Base-by-base conservation (phyloP, 768 basidiomycete species). In the Leccinum barrowsii region DNA sequence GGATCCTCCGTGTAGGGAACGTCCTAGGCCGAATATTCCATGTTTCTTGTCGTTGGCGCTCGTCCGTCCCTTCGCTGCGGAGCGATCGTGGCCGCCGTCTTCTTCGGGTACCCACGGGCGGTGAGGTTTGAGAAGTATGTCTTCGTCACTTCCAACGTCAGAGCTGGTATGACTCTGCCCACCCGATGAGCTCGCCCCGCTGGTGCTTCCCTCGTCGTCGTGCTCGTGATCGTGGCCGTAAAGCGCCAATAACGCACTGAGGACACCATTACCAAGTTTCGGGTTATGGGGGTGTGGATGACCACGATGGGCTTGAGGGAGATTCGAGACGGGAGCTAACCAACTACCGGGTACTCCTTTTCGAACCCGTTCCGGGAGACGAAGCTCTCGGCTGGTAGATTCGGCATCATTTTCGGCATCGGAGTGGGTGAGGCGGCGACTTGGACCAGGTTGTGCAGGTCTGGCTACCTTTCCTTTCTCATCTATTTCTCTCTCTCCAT, bases 241-340 rank as follows among this genome's bases (percentile, higher is more conserved):
- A 22, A 90, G 76, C 19, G 85, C 78, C 48, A 92, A 74, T 42
- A 91, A 70, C 1, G 87, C 78, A 2, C 86, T 84, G 5, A 91
- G 77, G 6, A 91, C 82, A 15, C 88, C 86, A 11, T 77, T 78
- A 0, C 76, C 79, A 4, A 68, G 60, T 5, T 63, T 56, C 28
- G 64, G 52, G 52, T 56, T 63, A 44, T 42, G 53, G 21, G 54
- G 5, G 35, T 13, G 54, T 42, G 40, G 51, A 22, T 58, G 50
- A 12, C 10, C n/a, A 11, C 28, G 55, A 24, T 22, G 62, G 15
- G 50, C 22, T 5, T 30, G 62, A n/a, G 59, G 40, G 35, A 44
- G 46, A 22, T 49, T 61, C 30, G 19, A 51, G 46, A 24, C 35
- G 0, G 62, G 58, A 13, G 55, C 21, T 6, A 67, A 52, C 70